Evolutionary conservation across 1,284 basidiomycete species (phyloP).

Genomic region (Grifola frondosa): DNA sequence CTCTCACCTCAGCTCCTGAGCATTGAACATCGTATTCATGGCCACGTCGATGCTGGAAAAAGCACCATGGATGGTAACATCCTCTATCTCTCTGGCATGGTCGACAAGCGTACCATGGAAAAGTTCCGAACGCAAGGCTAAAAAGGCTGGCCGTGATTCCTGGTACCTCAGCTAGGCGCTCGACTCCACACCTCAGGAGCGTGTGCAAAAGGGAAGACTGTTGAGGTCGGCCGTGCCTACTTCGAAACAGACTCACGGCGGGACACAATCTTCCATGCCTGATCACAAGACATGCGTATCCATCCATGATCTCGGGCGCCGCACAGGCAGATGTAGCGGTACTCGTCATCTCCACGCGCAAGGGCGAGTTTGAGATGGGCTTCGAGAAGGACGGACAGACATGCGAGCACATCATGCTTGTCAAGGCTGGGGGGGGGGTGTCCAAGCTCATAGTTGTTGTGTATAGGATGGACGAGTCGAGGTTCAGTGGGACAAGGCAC

Average conservation of each 20-base stretch:
- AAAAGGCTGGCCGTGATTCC: conserved; percentile 90
- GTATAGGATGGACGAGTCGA: conserved; percentile 98
- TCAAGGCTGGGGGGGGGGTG: conserved; percentile 95
- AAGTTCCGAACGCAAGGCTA: conserved; percentile 94
- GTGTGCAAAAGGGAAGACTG: conserved; percentile 90
- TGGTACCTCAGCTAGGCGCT: conserved; percentile 98
- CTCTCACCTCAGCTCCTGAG: conserved; percentile 94
- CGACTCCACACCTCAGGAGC: conserved; percentile 93
- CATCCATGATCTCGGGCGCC: conserved; percentile 95
- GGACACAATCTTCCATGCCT: conserved; percentile 93
- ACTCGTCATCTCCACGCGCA: conserved; percentile 93
- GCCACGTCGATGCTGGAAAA: conserved; percentile 98
- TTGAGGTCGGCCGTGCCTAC: conserved; percentile 94
- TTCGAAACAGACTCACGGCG: conserved; percentile 85
- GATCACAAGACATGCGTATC: conserved; percentile 97
- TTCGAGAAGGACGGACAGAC: conserved; percentile 97
- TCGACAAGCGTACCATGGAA: conserved; percentile 98
- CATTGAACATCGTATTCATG: too few species aligned
- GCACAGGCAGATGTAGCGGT: conserved; percentile 95
- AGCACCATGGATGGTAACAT: conserved; percentile 98
- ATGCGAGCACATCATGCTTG: conserved; percentile 94
- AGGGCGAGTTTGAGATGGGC: conserved; percentile 97
- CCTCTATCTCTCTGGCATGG: conserved; percentile 85
- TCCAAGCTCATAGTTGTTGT: conserved; percentile 84
- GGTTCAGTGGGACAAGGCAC: conserved; percentile 81